Conservation (phyloP, 495 filamentous ascomycete genomes). For the Aspergillus egyptiacus region DNA sequence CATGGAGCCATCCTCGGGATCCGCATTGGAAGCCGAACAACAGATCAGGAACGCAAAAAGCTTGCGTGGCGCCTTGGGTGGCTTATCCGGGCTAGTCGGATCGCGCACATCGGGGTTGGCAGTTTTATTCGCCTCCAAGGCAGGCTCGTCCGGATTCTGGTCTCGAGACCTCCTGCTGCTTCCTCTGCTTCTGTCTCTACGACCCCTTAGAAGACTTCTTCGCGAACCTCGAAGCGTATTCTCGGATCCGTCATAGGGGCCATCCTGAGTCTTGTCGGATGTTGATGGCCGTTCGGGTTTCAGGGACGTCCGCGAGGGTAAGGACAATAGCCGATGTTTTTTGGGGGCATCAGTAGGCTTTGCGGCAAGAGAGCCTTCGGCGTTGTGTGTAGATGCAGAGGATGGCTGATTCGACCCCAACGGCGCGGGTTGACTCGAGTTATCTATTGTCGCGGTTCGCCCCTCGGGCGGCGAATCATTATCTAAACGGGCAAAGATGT, state of each 20-base stretch:
- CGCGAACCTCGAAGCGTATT: constrained; percentile 58
- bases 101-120: constrained; percentile 29
- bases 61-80: constrained; percentile 40
- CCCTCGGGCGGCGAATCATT: constrained; percentile 28
- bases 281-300: constrained; percentile 56
- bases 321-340: constrained; percentile 53
- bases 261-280: constrained; percentile 58
- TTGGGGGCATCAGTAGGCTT: constrained; percentile 32
- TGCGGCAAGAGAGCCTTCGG: constrained; percentile 13
- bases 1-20: constrained; percentile 52
- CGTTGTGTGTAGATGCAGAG: constrained; percentile 14
- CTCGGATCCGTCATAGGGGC: constrained; percentile 56
- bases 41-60: constrained; percentile 74
- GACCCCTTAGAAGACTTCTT: constrained; percentile 61
- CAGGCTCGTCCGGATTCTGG: constrained; percentile 37
- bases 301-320: constrained; percentile 65
- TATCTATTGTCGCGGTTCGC: constrained; percentile 24
- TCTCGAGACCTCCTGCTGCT: constrained; percentile 54
- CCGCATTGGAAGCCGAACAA: constrained; percentile 64
- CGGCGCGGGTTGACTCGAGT: constrained; percentile 21
- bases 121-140: constrained; percentile 33
- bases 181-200: constrained; percentile 62
- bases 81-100: constrained; percentile 54
- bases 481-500: constrained; percentile 18
- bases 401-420: constrained; percentile 21